phyloP scores from a whole-genome alignment of 2,329 filamentous ascomycete genomes.

The Pseudopyrenochaeta lycopersici region DNA sequence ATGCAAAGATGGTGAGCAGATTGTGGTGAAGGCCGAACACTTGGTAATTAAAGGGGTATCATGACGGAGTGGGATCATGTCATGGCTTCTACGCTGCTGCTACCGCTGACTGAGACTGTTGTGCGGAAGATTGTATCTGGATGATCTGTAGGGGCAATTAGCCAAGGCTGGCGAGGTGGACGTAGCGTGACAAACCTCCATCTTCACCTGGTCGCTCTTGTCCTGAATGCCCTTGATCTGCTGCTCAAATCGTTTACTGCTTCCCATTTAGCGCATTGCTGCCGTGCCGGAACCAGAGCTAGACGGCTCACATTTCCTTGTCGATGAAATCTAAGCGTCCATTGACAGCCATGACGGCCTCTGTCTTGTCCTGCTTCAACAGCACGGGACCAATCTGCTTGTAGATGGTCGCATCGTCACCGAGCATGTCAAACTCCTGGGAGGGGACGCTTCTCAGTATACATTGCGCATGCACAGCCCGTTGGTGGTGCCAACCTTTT shows the following conservation, averaged over 20 bases:
- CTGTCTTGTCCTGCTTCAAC: conserved; percentile 90
- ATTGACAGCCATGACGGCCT: conserved; percentile 90
- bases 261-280: conserved; percentile 8
- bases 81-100: conserved; percentile 11
- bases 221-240: conserved; percentile 72
- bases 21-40: no score
- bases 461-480: background rate
- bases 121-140: conserved; percentile 38
- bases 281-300: background rate
- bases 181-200: conserved; percentile 60
- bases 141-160: conserved; percentile 34
- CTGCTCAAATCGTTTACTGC: conserved; percentile 71
- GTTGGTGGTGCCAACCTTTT: conserved; percentile 69
- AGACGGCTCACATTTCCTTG: conserved; percentile 80
- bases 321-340: conserved; percentile 90
- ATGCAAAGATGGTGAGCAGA: no score
- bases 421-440: conserved; percentile 82
- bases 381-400: conserved; percentile 93
- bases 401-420: conserved; percentile 89
- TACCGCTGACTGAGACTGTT: conserved; percentile 36
- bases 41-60: background rate
- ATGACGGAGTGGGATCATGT: background rate
- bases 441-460: background rate
- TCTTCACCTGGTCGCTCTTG: conserved; percentile 71
- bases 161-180: background rate